phyloP scores from a whole-genome alignment of 2,329 filamentous ascomycete species.

The Xylaria sp. region DNA sequence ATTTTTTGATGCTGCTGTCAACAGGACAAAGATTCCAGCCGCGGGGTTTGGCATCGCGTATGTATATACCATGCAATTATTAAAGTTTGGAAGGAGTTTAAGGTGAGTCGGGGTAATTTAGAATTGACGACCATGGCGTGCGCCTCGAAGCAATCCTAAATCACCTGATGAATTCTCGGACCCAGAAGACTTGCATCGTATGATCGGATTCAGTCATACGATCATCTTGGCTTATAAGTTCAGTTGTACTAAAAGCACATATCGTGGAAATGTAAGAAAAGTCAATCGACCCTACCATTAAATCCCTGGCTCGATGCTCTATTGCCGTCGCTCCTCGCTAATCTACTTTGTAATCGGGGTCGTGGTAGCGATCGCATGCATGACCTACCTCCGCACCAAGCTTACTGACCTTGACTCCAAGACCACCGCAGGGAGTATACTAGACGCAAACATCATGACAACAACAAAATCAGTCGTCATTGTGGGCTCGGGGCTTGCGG shows the following conservation, averaged over 20 bases:
- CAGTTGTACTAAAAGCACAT: background rate
- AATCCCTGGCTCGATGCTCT: constrained; percentile 18
- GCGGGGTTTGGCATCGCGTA: constrained; percentile 5
- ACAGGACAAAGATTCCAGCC: background rate
- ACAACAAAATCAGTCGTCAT: constrained; percentile 59
- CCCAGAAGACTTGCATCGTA: constrained; percentile 23
- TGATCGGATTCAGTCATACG: constrained; percentile 36
- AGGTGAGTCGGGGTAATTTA: constrained; percentile 19
- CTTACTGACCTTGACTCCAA: constrained; percentile 6
- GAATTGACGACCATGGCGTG: constrained; percentile 5
- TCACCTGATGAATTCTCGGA: constrained; percentile 18
- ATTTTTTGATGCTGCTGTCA: background rate
- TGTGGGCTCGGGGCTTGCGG: constrained; percentile 73
- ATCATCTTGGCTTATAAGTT: constrained; percentile 21
- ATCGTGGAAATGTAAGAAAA: background rate
- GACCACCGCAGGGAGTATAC: background rate
- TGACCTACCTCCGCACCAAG: constrained; percentile 40
- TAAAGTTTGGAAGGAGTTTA: background rate
- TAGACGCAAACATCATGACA: constrained; percentile 20
- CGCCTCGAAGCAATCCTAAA: constrained; percentile 1
- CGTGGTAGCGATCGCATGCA: constrained; percentile 41
- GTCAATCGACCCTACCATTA: background rate
- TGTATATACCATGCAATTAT: background rate
- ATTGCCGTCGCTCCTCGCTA: constrained; percentile 32
- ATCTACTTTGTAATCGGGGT: constrained; percentile 41